Evolutionary conservation across 805 yeast species (phyloP), one percentile per base, ranked within the genome.

Genomic region (Candida sonorensis): DNA sequence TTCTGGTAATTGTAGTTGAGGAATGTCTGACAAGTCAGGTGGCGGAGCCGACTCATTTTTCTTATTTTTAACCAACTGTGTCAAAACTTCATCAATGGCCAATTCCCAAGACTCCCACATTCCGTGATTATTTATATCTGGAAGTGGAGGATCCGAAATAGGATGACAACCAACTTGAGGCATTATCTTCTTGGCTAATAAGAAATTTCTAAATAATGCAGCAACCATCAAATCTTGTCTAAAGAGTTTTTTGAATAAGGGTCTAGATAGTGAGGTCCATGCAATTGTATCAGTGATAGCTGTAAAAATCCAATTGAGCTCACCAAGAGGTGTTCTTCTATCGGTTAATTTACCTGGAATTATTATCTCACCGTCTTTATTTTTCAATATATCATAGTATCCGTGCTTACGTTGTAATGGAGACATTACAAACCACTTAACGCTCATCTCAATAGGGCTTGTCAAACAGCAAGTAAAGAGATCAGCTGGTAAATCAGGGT

Each of bases 81-180:
- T 75, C 27, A 92, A 62, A 4, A 94, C 94, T 51, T 92, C 97
- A 53, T 92, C 97, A 25, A 92, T 80, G 0, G 98, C 97, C 41
- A 92, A 65, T 51, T 92, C 97, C 97, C 98, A 92, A 0, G 96
- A 80, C 37, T 86, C 92, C 98, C 98, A 92, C 84, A 92, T 79
- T 5, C 94, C 77, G 52, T 92, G 97, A 40, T 74, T 72, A 29
- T 83, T 76, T 5, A 79, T 73, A 34, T 86, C 92, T 0, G 98
- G 97, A 23, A 92, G 62, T 8, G 83, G 86, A 1, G 98, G 98
- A 41, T 86, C 94, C 12, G 95, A 85, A 3, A 88, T 77, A 1
- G 98, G 97, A 51, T 87, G 94, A 53, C 97, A 88, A 38, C 88
- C 87, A 44, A 82, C 78, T 46, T 81, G 78, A 3, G 95, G 87